Evolutionary conservation across 2,329 filamentous ascomycete species (phyloP), one percentile per base, ranked within the genome.

Genomic region (Calonectria hawksworthii): DNA sequence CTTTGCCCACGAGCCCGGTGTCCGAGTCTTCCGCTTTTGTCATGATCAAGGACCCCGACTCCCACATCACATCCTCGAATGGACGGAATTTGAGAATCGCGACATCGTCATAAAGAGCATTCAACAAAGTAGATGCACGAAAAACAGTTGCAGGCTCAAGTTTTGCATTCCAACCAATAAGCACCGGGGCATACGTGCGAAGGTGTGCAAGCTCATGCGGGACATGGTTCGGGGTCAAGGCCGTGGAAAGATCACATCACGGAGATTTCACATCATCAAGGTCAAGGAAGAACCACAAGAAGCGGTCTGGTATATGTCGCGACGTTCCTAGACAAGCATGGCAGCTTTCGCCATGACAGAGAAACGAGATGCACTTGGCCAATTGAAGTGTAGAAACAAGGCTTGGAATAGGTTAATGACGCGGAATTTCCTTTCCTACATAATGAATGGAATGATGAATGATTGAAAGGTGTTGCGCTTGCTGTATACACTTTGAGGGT

Each of bases 21-120:
- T 73, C 13, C 32, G 26, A 5, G 23, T 68, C 6, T 73, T 69
- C 38, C 44, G 54, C 16, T 11, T 51, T 21, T 34, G 28, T 14
- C 30, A 63, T 30, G 64, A 28, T 7, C 68, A 76, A 38, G 61
- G 59, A 1, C 59, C 47, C 6, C 32, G 21, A 14, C 65, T 56
- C n/a, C 75, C 77, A 1, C 38, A 65, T 32, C 78, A 80, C 32
- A 50, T 71, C 8, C 38, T 80, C 2, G 23, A 61, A 30, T 80
- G 77, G 72, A 69, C 50, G 9, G 65, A 78, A 41, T 10, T 47
- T 28, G 65, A 74, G 18, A 56, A 64, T 28, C n/a, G 23, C 3
- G 71, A 54, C 61, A 38, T 80, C 21, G 23, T 66, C 10, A 38
- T 80, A 30, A 73, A 34, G 56, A 78, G 78, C 71, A 52, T 52